These are phyloP conservation scores for Lagenidium giganteum DNA, from an alignment of 352 stramenopile genomes.

Conservation along the genomic window DNA sequence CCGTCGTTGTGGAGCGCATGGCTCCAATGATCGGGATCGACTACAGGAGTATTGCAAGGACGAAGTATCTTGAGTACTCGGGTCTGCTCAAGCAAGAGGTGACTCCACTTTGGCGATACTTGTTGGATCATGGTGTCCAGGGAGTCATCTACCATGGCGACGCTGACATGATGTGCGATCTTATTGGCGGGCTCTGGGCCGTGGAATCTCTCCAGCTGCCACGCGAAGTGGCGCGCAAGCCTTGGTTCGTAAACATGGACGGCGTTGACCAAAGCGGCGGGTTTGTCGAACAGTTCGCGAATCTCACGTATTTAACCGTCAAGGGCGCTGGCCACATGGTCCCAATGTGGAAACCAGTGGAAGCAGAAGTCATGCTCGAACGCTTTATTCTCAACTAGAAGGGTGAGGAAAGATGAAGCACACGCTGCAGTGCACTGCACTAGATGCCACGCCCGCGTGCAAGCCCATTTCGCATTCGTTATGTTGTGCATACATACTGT, in stretches of 20 bases:
- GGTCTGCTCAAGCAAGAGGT: conserved; percentile 35
- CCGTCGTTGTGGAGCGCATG: conserved; percentile 27
- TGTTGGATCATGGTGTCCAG: conserved; percentile 36
- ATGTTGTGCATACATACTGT: too few relatives aligned
- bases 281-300: conserved; percentile 78
- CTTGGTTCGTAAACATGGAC: conserved; percentile 33
- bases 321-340: conserved; percentile 89
- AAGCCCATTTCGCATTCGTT: too few relatives aligned
- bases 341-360: conserved; percentile 69
- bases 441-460: too few relatives aligned
- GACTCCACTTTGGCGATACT: conserved; percentile 48
- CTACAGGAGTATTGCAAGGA: conserved; percentile 20
- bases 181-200: conserved; percentile 60
- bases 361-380: conserved; percentile 70
- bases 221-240: conserved; percentile 24
- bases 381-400: conserved; percentile 51
- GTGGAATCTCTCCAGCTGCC: conserved; percentile 57
- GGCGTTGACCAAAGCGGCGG: conserved; percentile 70
- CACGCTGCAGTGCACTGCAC: too few relatives aligned
- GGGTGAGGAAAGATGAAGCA: too few relatives aligned
- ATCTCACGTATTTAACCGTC: conserved; percentile 88
- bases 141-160: conserved; percentile 78
- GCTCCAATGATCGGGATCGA: conserved; percentile 29
- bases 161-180: conserved; percentile 62
- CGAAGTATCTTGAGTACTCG: conserved; percentile 47